A percentile compares a stretch with the other conserved stretches of the same genome.
Evolutionary conservation across 345 rosid species (phyloP).

Genomic region (Brassica nigra): DNA sequence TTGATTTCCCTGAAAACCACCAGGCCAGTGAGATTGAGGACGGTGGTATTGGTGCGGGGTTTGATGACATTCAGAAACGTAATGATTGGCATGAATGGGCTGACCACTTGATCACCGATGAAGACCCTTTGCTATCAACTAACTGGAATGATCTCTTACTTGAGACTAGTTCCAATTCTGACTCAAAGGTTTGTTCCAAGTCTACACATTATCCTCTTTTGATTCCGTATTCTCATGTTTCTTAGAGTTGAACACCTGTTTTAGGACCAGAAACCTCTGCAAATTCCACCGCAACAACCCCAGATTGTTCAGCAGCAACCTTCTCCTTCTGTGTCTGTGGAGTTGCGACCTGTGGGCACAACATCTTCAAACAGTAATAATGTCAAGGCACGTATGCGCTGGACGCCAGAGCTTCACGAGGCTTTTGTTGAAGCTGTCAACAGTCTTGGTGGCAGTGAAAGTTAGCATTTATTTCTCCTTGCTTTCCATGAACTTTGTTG

Average conservation of each 20-base stretch:
- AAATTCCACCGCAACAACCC: slow-evolving; percentile 34
- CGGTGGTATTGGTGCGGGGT: slow-evolving; percentile 43
- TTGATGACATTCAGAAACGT: slow-evolving; percentile 56
- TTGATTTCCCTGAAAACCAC: slow-evolving; percentile 60
- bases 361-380: slow-evolving; percentile 57
- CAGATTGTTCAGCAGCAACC: slow-evolving; percentile 56
- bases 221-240: background rate
- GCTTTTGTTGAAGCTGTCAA: slow-evolving; percentile 94
- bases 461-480: slow-evolving; percentile 47
- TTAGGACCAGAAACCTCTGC: slow-evolving; percentile 27
- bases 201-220: background rate
- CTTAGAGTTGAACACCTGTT: slow-evolving; percentile 31
- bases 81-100: slow-evolving; percentile 98
- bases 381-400: slow-evolving; percentile 83
- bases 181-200: slow-evolving; percentile 62
- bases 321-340: slow-evolving; percentile 61
- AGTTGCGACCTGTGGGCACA: slow-evolving; percentile 50
- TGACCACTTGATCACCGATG: slow-evolving; percentile 82
- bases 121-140: slow-evolving; percentile 59
- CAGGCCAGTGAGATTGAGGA: slow-evolving; percentile 53
- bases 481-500: background rate
- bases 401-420: slow-evolving; percentile 98
- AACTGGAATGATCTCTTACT: slow-evolving; percentile 74
- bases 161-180: slow-evolving; percentile 57
- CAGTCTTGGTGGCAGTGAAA: slow-evolving; percentile 90